A percentile compares a stretch with the other conserved stretches of the same genome.
These are phyloP conservation scores for Leccinellum luteum DNA, from an alignment of 768 basidiomycete species.

Conservation along the genomic window DNA sequence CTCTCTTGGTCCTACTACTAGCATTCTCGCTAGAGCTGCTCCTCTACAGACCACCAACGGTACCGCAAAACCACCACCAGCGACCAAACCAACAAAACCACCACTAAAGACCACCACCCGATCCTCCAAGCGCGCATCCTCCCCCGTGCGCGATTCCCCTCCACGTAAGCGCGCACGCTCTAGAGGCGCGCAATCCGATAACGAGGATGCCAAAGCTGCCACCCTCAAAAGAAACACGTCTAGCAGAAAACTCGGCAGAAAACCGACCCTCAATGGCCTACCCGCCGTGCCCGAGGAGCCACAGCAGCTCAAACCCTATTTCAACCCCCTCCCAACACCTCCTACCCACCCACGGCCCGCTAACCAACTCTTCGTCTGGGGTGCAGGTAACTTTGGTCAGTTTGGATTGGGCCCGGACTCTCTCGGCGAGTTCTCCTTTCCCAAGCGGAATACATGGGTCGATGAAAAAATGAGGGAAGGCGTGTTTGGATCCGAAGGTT, in stretches of 20 bases:
- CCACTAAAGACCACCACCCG: conserved; percentile 21
- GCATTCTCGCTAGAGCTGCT: conserved; percentile 26
- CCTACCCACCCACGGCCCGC: conserved; percentile 60
- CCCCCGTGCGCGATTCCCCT: conserved; percentile 44
- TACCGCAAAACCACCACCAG: conserved; percentile 28
- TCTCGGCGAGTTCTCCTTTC: conserved; percentile 71
- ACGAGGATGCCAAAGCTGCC: conserved; percentile 38
- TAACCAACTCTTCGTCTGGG: conserved; percentile 80
- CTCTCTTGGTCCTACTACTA: conserved; percentile 40
- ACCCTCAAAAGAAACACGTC: conserved; percentile 27
- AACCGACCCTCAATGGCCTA: conserved; percentile 31
- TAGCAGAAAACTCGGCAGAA: conserved; percentile 27
- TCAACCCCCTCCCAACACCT: conserved; percentile 63
- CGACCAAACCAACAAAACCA: conserved; percentile 15
- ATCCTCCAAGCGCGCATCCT: conserved; percentile 49
- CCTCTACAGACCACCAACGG: conserved; percentile 30
- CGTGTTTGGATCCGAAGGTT: conserved; percentile 63
- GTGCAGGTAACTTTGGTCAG: conserved; percentile 93
- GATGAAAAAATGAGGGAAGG: conserved; percentile 73
- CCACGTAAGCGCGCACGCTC: conserved; percentile 47
- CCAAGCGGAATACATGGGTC: conserved; percentile 74
- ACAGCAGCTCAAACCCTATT: conserved; percentile 51
- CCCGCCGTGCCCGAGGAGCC: conserved; percentile 31
- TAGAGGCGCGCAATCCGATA: conserved; percentile 37
- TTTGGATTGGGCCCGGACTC: conserved; percentile 83